Evolutionary conservation across 176 grass and related monocot genomes (phyloP), one percentile per base, ranked within the genome.

Genomic region (Phoenix dactylifera): DNA sequence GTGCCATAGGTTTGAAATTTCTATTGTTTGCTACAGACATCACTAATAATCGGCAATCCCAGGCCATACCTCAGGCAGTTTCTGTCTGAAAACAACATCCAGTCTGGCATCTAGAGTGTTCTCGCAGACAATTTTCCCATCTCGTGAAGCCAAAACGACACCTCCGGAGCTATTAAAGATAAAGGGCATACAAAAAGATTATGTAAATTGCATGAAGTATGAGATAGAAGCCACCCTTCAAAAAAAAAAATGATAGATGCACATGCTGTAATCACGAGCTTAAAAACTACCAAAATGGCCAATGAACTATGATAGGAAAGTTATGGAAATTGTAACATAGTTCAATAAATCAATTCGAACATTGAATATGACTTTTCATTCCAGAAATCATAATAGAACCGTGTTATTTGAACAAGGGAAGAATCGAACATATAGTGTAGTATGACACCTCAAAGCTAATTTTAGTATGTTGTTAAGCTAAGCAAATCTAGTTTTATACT

Each of bases 101-200:
- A 96, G 69, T 63, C 86, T 87, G 71, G 91, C 77, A 87, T 96
- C 91, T 52, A 96, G 76, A 52, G 86, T 96, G 72, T 96, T 90
- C 60, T 90, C 86, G 16, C 63, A 84, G 30, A 96, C 91, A 9
- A 96, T 96, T 81, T 87, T 96, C 50, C 90, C 86, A 76, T 86
- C 79, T 67, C 55, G 77, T 50, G 82, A 95, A 66, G 89, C 85
- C 53, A 95, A 56, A 26, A 95, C 89, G 76, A 95, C 82, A 79
- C 85, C 89, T 22, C 85, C 89, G 26, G 82, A 89, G 81, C 82
- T 89, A 80, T 60, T 67, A 64, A 48, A 16, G 15, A 26, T 61
- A 65, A 24, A 12, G 52, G 68, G 30, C 51, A 70, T 63, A 16
- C 26, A 32, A 52, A 63, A 55, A 61, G 9, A 50, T 69, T 29